These are phyloP conservation scores for Metschnikowia bowlesiae DNA, from an alignment of 805 yeast genomes.

Conservation along the genomic window DNA sequence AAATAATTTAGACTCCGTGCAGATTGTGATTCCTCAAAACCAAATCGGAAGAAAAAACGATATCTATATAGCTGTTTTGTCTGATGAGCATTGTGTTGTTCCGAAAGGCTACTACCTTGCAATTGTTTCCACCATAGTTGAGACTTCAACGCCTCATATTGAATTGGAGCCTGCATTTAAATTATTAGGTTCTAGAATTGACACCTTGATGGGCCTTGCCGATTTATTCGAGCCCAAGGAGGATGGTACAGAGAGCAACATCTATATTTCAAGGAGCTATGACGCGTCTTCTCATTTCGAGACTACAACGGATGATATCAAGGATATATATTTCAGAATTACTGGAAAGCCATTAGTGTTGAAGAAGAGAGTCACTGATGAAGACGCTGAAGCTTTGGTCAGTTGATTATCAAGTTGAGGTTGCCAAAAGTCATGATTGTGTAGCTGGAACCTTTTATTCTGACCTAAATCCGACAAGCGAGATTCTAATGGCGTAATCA, in stretches of 20 bases:
- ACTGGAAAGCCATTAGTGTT: constrained; percentile 89
- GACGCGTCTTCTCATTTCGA: constrained; percentile 96
- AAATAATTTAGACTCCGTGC: constrained; percentile 79
- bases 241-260: constrained; percentile 76
- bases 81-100: constrained; percentile 85
- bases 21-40: constrained; percentile 93
- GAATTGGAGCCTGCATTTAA: constrained; percentile 94
- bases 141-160: constrained; percentile 85
- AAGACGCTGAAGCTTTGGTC: constrained; percentile 9
- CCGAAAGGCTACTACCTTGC: constrained; percentile 89
- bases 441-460: background rate
- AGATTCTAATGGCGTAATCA: background rate
- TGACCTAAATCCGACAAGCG: background rate
- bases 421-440: background rate
- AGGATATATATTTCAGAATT: constrained; percentile 86
- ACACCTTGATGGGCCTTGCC: constrained; percentile 90
- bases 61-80: constrained; percentile 87
- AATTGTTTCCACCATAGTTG: constrained; percentile 89
- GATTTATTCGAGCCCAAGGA: constrained; percentile 83
- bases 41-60: constrained; percentile 91
- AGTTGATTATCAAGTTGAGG: background rate
- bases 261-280: constrained; percentile 82
- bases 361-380: constrained; percentile 66
- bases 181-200: constrained; percentile 72
- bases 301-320: constrained; percentile 92